A percentile compares a stretch with the other conserved stretches of the same genome.
These are phyloP conservation scores for Trichoderma gracile DNA, from an alignment of 2,329 filamentous ascomycete genomes.

Conservation along the genomic window DNA sequence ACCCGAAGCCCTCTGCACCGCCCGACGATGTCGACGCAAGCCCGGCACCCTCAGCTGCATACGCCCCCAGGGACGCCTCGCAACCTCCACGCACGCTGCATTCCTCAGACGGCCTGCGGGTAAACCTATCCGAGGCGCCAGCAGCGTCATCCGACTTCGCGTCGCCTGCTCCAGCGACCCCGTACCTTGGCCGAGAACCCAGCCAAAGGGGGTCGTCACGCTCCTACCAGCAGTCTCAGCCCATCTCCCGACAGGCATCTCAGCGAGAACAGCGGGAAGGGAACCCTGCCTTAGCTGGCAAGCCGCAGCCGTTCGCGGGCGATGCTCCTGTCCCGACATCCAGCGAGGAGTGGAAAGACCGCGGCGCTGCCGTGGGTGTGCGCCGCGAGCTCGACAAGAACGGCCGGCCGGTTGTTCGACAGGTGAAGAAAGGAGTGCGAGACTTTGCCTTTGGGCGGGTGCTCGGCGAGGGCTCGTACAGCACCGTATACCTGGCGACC, in stretches of 20 bases:
- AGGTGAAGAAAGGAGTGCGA: conserved; percentile 94
- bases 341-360: conserved; percentile 94
- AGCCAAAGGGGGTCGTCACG: conserved; percentile 53
- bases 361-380: conserved; percentile 82
- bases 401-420: conserved; percentile 76
- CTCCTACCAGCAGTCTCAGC: conserved; percentile 3
- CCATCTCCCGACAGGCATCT: conserved; percentile 74
- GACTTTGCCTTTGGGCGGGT: conserved; percentile 93
- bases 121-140: conserved; percentile 25
- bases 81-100: conserved; percentile 27
- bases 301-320: conserved; percentile 37
- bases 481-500: conserved; percentile 88
- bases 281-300: conserved; percentile 43
- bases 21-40: conserved; percentile 24
- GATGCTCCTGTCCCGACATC: conserved; percentile 54
- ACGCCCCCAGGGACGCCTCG: conserved; percentile 30
- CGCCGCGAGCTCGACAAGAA: conserved; percentile 82
- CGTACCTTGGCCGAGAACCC: conserved; percentile 62
- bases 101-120: conserved; percentile 20
- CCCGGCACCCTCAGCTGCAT: conserved; percentile 16
- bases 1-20: conserved; percentile 27
- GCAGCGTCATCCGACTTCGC: conserved; percentile 45
- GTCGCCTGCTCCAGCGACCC: conserved; percentile 40
- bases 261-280: conserved; percentile 67
- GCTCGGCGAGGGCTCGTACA: conserved; percentile 95